Conservation (phyloP, 2,329 filamentous ascomycete genomes). For the Paraphaeosphaeria sporulosa region DNA sequence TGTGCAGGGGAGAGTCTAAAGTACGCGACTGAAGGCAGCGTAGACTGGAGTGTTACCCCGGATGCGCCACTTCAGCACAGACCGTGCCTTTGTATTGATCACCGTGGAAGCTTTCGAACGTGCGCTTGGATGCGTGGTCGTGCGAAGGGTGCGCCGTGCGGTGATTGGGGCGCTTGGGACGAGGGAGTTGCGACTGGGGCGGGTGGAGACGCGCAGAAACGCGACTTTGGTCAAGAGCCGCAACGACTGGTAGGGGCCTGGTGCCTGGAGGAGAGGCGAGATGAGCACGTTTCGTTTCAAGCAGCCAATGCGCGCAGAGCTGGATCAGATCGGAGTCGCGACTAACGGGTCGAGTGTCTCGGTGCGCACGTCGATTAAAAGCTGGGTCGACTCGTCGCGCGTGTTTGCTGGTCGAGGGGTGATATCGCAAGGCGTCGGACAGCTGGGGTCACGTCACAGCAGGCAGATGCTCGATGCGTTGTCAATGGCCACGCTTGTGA, state of each 20-base stretch:
- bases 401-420: slow-evolving; percentile 44
- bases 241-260: slow-evolving; percentile 40
- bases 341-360: slow-evolving; percentile 26
- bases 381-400: slow-evolving; percentile 29
- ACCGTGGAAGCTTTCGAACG: slow-evolving; percentile 28
- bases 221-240: slow-evolving; percentile 33
- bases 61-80: slow-evolving; percentile 45
- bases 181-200: slow-evolving; percentile 31
- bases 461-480: slow-evolving; percentile 52
- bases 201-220: slow-evolving; percentile 33
- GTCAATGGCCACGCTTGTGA: slow-evolving; percentile 53
- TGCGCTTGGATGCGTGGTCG: slow-evolving; percentile 25
- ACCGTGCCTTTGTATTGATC: slow-evolving; percentile 25
- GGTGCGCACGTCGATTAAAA: slow-evolving; percentile 30
- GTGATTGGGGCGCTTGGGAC: slow-evolving; percentile 36
- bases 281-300: slow-evolving; percentile 34
- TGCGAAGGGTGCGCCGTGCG: slow-evolving; percentile 23
- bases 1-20: slow-evolving; percentile 31
- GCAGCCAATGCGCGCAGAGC: slow-evolving; percentile 31
- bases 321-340: slow-evolving; percentile 32
- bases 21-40: slow-evolving; percentile 36
- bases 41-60: slow-evolving; percentile 39
- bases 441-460: slow-evolving; percentile 47
- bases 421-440: slow-evolving; percentile 40
- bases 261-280: slow-evolving; percentile 43